Evolutionary conservation across 1,284 basidiomycete species (phyloP).

Genomic region (Trametes versicolor): DNA sequence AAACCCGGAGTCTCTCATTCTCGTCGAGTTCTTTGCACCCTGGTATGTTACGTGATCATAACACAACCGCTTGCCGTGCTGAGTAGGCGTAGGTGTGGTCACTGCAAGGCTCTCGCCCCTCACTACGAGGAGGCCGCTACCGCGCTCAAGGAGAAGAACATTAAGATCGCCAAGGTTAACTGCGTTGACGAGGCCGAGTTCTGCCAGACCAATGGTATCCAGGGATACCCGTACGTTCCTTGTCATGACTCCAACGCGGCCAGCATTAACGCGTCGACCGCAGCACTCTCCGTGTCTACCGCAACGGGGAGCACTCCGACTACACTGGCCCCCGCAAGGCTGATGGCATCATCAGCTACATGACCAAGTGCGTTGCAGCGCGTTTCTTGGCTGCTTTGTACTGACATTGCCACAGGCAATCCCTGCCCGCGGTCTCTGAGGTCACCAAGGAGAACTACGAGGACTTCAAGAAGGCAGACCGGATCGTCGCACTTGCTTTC

Average conservation of each 20-base stretch:
- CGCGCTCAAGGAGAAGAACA: constrained; percentile 86
- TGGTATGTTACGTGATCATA: constrained; percentile 59
- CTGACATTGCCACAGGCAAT: constrained; percentile 71
- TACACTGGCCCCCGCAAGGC: constrained; percentile 94
- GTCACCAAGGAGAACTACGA: constrained; percentile 82
- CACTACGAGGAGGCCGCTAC: constrained; percentile 98
- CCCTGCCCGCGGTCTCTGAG: constrained; percentile 91
- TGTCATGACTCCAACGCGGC: neutral
- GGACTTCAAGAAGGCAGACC: constrained; percentile 92
- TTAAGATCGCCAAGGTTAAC: constrained; percentile 96
- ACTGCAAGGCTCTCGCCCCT: constrained; percentile 92
- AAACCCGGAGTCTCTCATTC: constrained; percentile 77
- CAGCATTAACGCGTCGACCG: neutral
- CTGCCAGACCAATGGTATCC: constrained; percentile 85
- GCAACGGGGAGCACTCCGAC: constrained; percentile 80
- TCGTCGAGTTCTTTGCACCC: constrained; percentile 97
- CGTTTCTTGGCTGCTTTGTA: neutral
- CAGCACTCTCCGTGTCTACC: constrained; percentile 92
- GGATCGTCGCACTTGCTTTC: constrained; percentile 92
- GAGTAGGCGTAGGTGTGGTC: constrained; percentile 72
- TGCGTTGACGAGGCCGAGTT: constrained; percentile 91
- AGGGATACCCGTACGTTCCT: constrained; percentile 88
- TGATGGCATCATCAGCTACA: constrained; percentile 97
- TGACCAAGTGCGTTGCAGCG: constrained; percentile 84
- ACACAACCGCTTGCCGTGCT: constrained; percentile 12